Evolutionary conservation across 345 rosid species (phyloP).

Genomic region (Cardamine occulta): DNA sequence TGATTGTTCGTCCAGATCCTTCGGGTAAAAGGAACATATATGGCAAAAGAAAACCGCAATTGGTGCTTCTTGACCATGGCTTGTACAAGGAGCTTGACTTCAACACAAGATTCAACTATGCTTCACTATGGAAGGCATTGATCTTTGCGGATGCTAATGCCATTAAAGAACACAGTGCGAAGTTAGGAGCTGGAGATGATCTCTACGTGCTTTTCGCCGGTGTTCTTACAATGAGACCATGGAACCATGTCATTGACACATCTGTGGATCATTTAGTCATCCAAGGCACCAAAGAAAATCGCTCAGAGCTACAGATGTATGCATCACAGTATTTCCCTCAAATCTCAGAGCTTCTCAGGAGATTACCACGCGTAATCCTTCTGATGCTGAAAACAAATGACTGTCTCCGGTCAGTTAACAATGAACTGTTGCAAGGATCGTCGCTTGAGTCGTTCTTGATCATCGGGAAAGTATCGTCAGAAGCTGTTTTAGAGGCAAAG

Average conservation of each 20-base stretch:
- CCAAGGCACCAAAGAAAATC: constrained; percentile 68
- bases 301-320: constrained; percentile 89
- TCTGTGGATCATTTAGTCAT: constrained; percentile 90
- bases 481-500: constrained; percentile 87
- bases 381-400: constrained; percentile 94
- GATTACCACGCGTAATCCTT: constrained; percentile 89
- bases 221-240: constrained; percentile 90
- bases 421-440: constrained; percentile 76
- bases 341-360: constrained; percentile 90
- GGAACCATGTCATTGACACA: constrained; percentile 81
- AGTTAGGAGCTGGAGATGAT: constrained; percentile 95
- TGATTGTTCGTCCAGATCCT: constrained; percentile 84
- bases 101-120: constrained; percentile 77
- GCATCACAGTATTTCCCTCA: constrained; percentile 89
- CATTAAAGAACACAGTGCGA: constrained; percentile 78
- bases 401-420: constrained; percentile 88
- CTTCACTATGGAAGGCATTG: constrained; percentile 88
- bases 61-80: constrained; percentile 90
- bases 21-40: constrained; percentile 57
- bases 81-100: constrained; percentile 87
- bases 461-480: constrained; percentile 78
- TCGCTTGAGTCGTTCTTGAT: constrained; percentile 76
- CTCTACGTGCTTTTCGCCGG: constrained; percentile 80
- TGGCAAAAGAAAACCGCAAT: constrained; percentile 81
- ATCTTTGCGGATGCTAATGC: constrained; percentile 82